These are phyloP conservation scores for Russula abietina DNA, from an alignment of 768 basidiomycete genomes.

Conservation along the genomic window DNA sequence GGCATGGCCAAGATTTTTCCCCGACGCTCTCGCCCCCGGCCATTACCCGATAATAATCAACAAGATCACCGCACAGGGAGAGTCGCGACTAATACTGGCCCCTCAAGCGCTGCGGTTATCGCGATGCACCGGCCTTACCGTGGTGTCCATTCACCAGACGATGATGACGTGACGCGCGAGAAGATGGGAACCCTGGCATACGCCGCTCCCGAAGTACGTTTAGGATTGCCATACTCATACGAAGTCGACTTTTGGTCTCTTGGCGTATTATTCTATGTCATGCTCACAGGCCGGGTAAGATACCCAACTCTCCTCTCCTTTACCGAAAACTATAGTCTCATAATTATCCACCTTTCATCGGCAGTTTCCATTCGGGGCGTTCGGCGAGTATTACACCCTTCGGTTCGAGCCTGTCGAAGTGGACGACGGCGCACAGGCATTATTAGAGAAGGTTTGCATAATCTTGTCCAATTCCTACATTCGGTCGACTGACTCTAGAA, in stretches of 20 bases:
- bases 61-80: background rate
- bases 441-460: constrained; percentile 13
- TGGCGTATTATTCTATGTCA: constrained; percentile 23
- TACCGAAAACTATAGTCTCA: background rate
- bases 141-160: background rate
- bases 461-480: no score
- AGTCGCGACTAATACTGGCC: background rate
- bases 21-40: background rate
- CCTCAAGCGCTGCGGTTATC: background rate
- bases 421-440: constrained; percentile 18
- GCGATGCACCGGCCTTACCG: constrained; percentile 17
- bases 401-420: constrained; percentile 19
- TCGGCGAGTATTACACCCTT: constrained; percentile 15
- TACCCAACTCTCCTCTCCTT: background rate
- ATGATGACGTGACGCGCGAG: constrained; percentile 16
- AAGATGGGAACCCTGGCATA: constrained; percentile 21
- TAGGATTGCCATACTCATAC: constrained; percentile 22
- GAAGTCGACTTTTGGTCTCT: constrained; percentile 25
- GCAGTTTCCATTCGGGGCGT: constrained; percentile 24
- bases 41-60: background rate
- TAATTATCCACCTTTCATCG: no score
- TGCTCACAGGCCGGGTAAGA: constrained; percentile 25
- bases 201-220: constrained; percentile 23
- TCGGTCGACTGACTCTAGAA: no score
- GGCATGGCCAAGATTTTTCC: constrained; percentile 24